Evolutionary conservation across 352 stramenopile species (phyloP).

Genomic region (Blastocystis sp.): DNA sequence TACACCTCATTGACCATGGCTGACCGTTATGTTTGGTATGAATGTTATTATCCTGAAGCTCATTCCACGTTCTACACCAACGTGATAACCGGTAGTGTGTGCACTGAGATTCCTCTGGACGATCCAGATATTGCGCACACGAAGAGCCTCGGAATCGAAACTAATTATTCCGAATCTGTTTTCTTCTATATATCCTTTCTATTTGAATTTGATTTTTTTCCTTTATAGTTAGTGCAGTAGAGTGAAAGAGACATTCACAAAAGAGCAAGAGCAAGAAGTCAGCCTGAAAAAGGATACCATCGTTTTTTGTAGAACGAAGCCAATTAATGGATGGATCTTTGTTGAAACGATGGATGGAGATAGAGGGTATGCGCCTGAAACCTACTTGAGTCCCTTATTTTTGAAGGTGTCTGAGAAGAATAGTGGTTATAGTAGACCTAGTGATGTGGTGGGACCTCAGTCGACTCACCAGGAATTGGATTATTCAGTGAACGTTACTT

Average conservation of each 20-base stretch:
- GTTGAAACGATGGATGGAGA: background rate
- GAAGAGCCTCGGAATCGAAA: background rate
- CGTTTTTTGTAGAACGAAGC: background rate
- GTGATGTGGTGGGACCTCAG: background rate
- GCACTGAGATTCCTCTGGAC: background rate
- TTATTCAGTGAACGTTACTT: too few species aligned
- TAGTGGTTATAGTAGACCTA: background rate
- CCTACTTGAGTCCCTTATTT: background rate
- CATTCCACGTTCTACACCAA: background rate
- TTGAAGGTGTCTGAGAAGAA: background rate
- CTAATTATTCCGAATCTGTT: background rate
- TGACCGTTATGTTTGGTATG: slow-evolving; percentile 41
- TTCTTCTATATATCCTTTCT: slow-evolving; percentile 43
- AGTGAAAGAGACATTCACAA: background rate
- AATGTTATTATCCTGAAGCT: slow-evolving; percentile 26
- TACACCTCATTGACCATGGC: background rate
- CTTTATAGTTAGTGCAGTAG: background rate
- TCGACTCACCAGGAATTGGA: too few species aligned
- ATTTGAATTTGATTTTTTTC: background rate
- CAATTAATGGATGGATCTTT: slow-evolving; percentile 1
- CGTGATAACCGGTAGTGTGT: background rate
- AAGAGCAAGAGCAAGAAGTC: background rate
- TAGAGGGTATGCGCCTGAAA: background rate
- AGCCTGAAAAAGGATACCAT: background rate
- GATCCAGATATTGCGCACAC: background rate